Base-by-base conservation (phyloP, 2,329 filamentous ascomycete genomes). In the Oidium heveae region DNA sequence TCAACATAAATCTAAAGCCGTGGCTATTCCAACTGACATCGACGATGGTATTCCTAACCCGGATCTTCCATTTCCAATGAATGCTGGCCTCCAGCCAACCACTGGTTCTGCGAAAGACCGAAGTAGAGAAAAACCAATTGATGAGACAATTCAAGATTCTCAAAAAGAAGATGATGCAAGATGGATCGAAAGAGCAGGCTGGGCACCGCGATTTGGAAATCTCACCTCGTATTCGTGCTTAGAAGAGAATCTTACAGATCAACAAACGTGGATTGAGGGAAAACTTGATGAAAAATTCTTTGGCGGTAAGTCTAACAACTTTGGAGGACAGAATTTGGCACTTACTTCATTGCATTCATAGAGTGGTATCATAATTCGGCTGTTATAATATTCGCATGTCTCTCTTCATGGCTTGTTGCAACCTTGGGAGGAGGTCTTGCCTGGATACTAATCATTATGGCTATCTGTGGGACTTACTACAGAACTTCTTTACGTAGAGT, bases 361-460 rank as follows among this genome's bases (percentile, higher is more conserved):
- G 87, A 96, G 66, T 98, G 91, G 91, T 98, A 96, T 67, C 88
- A 98, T 68, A 98, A 98, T 67, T 80, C 88, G 2, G 91, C 74
- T n/a, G 71, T 98, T 58, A 95, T 98, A 64, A 74, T 89, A 60
- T 95, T 98, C 65, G 86, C 89, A 53, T 95, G 87, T 65, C 72
- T 98, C 54, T 72, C 78, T 33, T 94, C 89, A 22, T 98, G 89
- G 88, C 74, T 94, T 4, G 74, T 95, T 39, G 89, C 88, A 33
- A 74, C 89, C 20, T 72, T 98, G 10, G 91, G 93, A 46, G 91
- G 91, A 57, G 91, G 91, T 22, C 73, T 98, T 15, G 88, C 78
- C 56, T 98, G 89, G 89, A 74, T 98, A 58, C 82, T 95, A 62
- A 77, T 96, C 60, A 74, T 98, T 66, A 94, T 96, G 85, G 84